Evolutionary conservation across 2,329 filamentous ascomycete species (phyloP).

Genomic region (Ceratocystiopsis sp.): DNA sequence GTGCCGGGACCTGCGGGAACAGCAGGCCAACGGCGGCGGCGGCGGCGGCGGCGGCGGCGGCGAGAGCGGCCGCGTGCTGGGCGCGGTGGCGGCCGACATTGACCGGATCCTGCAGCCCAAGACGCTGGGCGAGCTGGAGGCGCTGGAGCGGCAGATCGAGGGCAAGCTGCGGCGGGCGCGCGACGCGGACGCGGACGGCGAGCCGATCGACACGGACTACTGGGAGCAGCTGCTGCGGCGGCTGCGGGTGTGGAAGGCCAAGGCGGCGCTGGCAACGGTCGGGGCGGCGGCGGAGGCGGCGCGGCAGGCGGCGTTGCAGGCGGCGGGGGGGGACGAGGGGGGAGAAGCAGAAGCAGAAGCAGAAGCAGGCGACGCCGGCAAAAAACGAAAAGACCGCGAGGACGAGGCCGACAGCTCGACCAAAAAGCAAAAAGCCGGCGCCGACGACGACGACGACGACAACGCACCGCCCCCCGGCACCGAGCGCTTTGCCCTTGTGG

Average conservation of each 20-base stretch:
- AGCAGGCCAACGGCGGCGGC: constrained; percentile 26
- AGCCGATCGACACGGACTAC: constrained; percentile 90
- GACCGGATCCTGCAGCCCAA: constrained; percentile 78
- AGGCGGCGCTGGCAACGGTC: constrained; percentile 63
- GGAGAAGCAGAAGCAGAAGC: too few relatives aligned
- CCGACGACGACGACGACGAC: background rate
- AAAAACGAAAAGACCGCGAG: too few relatives aligned
- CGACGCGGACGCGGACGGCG: constrained; percentile 39
- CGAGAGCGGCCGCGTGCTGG: constrained; percentile 62
- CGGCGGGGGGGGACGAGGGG: constrained; percentile 29
- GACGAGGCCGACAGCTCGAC: too few relatives aligned
- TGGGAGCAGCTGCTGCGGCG: constrained; percentile 87
- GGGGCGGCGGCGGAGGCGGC: constrained; percentile 59
- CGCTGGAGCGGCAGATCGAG: constrained; percentile 72
- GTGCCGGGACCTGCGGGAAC: constrained; percentile 57
- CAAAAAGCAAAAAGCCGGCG: too few relatives aligned
- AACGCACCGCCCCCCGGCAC: constrained; percentile 32
- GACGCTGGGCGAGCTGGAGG: constrained; percentile 68
- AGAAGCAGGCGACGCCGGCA: too few relatives aligned
- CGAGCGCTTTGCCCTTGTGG: constrained; percentile 49
- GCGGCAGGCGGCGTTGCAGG: constrained; percentile 47
- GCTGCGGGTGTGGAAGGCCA: constrained; percentile 79
- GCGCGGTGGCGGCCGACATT: constrained; percentile 71
- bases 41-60: constrained; percentile 24
- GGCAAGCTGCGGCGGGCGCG: constrained; percentile 45